These are phyloP conservation scores for Physcia stellaris DNA, from an alignment of 495 filamentous ascomycete species.

Conservation along the genomic window DNA sequence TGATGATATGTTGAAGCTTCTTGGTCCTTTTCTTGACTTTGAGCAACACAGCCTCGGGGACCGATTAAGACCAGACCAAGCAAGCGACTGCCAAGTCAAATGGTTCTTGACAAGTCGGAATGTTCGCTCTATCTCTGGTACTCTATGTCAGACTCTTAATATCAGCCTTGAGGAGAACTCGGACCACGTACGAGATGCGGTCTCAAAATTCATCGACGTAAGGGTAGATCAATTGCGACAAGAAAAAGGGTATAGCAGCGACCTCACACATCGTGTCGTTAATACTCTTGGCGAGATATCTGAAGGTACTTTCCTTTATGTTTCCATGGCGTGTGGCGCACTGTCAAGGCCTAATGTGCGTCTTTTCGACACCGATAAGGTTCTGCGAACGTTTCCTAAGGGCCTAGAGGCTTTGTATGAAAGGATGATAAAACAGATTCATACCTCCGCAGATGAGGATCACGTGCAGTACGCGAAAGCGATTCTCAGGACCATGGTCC, in stretches of 20 bases:
- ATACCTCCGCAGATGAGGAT: not conserved
- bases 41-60: no score
- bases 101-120: slow-evolving; percentile 1
- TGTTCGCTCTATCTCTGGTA: not conserved
- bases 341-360: not conserved
- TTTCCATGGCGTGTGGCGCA: not conserved
- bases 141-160: not conserved
- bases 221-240: not conserved
- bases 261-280: not conserved
- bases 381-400: not conserved
- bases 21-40: no score
- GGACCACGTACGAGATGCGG: not conserved
- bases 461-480: not conserved
- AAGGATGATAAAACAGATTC: not conserved
- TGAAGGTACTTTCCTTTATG: not conserved
- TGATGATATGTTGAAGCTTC: no score
- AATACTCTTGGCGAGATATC: not conserved
- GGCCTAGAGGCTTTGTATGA: not conserved
- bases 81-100: not conserved
- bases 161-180: not conserved
- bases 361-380: not conserved
- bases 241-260: not conserved
- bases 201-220: not conserved
- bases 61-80: no score
- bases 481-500: not conserved